A percentile compares a stretch with the other conserved stretches of the same genome.
Evolutionary conservation across 495 filamentous ascomycete species (phyloP).

Genomic region (Penicillium verhagenii): DNA sequence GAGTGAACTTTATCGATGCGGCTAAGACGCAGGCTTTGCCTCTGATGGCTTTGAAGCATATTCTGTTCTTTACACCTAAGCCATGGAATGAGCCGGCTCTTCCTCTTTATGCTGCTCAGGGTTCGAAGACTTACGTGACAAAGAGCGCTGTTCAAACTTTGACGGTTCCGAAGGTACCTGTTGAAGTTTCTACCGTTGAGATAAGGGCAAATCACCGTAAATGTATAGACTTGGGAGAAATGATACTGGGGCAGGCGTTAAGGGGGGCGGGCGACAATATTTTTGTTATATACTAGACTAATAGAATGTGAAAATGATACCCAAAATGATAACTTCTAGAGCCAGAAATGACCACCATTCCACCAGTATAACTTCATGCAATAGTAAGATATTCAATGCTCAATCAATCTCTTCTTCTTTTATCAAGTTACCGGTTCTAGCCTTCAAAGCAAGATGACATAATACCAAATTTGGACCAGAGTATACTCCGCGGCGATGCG

Average conservation of each 20-base stretch:
- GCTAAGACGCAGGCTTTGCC: neutral
- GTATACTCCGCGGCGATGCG: neutral
- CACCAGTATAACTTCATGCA: no score
- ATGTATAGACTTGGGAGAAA: no score
- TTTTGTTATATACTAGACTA: no score
- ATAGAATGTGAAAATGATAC: no score
- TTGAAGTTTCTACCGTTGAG: neutral
- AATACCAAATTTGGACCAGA: neutral
- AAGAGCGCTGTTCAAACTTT: neutral
- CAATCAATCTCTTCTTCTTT: neutral
- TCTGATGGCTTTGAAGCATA: neutral
- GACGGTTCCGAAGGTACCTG: neutral
- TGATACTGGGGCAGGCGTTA: no score
- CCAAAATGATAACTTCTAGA: no score
- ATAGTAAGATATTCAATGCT: neutral
- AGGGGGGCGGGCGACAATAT: no score
- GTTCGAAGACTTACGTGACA: neutral
- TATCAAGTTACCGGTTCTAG: neutral
- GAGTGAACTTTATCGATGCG: no score
- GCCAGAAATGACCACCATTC: no score
- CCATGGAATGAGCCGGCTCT: neutral
- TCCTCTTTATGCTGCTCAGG: neutral
- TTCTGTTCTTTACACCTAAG: neutral
- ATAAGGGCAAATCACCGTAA: no score
- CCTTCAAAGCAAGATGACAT: neutral